phyloP scores from a whole-genome alignment of 257 asterid genomes.

The Phtheirospermum japonicum region DNA sequence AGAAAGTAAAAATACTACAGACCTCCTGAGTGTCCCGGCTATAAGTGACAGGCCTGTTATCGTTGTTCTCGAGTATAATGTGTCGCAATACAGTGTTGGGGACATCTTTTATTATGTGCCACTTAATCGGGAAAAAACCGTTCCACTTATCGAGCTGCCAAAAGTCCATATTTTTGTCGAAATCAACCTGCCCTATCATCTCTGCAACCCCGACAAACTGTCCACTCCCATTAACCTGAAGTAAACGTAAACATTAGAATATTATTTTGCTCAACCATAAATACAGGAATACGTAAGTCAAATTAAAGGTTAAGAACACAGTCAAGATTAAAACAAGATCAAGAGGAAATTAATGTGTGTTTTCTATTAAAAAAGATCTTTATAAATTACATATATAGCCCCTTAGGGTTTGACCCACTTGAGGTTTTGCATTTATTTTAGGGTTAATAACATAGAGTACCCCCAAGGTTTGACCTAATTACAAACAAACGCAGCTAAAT shows the following conservation, averaged over 20 bases:
- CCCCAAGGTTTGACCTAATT: too few species aligned
- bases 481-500: too few species aligned
- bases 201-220: slow-evolving; percentile 78
- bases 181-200: slow-evolving; percentile 72
- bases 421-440: too few species aligned
- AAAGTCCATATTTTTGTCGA: slow-evolving; percentile 66
- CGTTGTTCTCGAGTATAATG: slow-evolving; percentile 70
- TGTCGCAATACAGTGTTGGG: slow-evolving; percentile 52
- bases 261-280: neutral
- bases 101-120: slow-evolving; percentile 74
- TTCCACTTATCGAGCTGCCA: slow-evolving; percentile 87
- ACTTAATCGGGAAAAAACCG: slow-evolving; percentile 70
- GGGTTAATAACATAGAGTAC: too few species aligned
- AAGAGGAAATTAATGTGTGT: too few species aligned
- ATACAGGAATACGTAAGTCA: neutral
- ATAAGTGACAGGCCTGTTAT: slow-evolving; percentile 55
- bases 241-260: neutral
- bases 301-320: neutral
- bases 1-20: neutral
- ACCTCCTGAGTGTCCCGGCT: slow-evolving; percentile 87
- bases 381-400: too few species aligned
- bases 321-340: neutral
- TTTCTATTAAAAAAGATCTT: too few species aligned
- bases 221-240: slow-evolving; percentile 73
- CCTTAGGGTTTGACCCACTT: too few species aligned